Base-by-base conservation (phyloP, 768 basidiomycete genomes). In the Gautieria morchelliformis region DNA sequence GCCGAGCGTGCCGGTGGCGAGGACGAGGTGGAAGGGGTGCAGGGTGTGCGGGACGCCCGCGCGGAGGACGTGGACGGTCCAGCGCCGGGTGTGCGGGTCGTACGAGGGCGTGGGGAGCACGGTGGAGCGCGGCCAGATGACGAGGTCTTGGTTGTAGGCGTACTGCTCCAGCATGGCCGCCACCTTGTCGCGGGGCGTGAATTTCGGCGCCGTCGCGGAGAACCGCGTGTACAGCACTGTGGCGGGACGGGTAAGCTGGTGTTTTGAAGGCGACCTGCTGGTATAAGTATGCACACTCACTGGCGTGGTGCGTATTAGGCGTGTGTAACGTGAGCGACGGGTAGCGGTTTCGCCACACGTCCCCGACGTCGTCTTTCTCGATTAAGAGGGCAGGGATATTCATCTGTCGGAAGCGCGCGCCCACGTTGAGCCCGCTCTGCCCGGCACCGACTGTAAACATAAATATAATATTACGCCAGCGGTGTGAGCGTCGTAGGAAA, bases 321-420 rank as follows among this genome's bases (percentile, higher is more conserved):
- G 73, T 74, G 53, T 78, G 78, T 24, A 79, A 62, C 11, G 64
- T 65, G 22, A 80, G 63, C 0, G 71, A 70, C 2, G 72, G 71
- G 62, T 79, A 78, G 3, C 77, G 69, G 27, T 69, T 65, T 17
- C 75, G 53, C 77, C 76, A 78, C 14, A 63, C 68, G 58, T n/a
- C n/a, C n/a, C n/a, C n/a, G n/a, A n/a, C n/a, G n/a, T n/a, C n/a
- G n/a, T n/a, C n/a, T n/a, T n/a, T n/a, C n/a, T n/a, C n/a, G n/a
- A n/a, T n/a, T n/a, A n/a, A n/a, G n/a, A n/a, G n/a, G n/a, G n/a
- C n/a, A n/a, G n/a, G n/a, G n/a, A n/a, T n/a, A n/a, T n/a, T n/a
- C n/a, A n/a, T n/a, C n/a, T n/a, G n/a, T n/a, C n/a, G n/a, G n/a
- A n/a, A n/a, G n/a, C n/a, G n/a, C n/a, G n/a, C n/a, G n/a, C n/a